A percentile compares a stretch with the other conserved stretches of the same genome.
Conservation (phyloP, 225 moss, liverwort and hornwort genomes). For the Pleurozium schreberi region DNA sequence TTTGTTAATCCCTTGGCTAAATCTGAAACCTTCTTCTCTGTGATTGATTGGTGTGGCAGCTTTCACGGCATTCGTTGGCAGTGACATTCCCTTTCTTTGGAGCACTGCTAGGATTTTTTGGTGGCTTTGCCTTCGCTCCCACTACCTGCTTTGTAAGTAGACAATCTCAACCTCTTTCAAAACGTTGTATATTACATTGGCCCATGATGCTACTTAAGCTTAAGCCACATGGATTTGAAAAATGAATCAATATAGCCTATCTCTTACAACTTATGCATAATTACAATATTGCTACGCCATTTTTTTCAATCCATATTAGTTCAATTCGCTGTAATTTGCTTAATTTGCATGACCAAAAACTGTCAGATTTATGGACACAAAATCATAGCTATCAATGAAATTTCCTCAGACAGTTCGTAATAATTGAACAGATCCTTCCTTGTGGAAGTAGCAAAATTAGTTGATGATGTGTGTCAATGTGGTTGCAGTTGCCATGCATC, state of each 20-base stretch:
- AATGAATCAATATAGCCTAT: neutral
- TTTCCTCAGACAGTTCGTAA: neutral
- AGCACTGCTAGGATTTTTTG: conserved; percentile 40
- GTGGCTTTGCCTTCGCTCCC: conserved; percentile 53
- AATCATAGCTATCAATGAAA: neutral
- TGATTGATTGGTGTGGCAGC: no score
- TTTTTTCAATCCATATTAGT: neutral
- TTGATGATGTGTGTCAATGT: neutral
- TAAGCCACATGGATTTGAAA: neutral
- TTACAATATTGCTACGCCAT: neutral
- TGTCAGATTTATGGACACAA: neutral
- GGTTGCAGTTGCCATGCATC: conserved; percentile 37
- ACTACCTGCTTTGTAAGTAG: conserved; percentile 46
- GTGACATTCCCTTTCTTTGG: conserved; percentile 42
- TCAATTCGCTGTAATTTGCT: neutral
- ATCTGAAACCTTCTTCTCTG: no score
- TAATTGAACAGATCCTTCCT: no score
- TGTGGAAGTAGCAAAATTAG: no score
- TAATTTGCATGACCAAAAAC: neutral
- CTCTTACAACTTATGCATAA: no score
- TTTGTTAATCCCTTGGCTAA: no score
- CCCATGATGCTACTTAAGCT: neutral
- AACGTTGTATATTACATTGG: neutral
- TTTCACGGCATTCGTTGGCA: conserved; percentile 17
- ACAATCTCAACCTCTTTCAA: neutral